phyloP scores from a whole-genome alignment of 2,329 filamentous ascomycete species.

The Boeremia lycopersici region DNA sequence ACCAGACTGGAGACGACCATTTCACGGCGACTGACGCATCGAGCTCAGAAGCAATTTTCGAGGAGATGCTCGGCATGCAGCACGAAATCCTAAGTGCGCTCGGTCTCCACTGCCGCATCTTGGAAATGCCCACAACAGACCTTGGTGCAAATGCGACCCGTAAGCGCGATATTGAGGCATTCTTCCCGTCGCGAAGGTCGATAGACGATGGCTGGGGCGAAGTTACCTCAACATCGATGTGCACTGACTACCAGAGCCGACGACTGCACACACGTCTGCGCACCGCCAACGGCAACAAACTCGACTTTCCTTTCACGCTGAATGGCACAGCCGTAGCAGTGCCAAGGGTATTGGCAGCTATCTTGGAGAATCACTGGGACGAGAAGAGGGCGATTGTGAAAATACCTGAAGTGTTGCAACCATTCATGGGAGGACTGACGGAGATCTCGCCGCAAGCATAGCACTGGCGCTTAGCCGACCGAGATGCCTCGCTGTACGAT shows the following conservation, averaged over 20 bases:
- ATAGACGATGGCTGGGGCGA: constrained; percentile 84
- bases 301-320: constrained; percentile 83
- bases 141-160: constrained; percentile 85
- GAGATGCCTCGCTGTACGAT: not conserved
- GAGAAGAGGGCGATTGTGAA: constrained; percentile 68
- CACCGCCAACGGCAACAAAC: constrained; percentile 54
- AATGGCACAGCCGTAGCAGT: constrained; percentile 95
- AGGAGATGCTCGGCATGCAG: constrained; percentile 87
- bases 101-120: constrained; percentile 81
- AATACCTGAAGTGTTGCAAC: constrained; percentile 78
- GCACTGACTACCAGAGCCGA: constrained; percentile 91
- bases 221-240: constrained; percentile 87
- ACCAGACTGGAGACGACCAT: constrained; percentile 44
- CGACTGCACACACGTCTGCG: constrained; percentile 78
- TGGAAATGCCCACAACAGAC: constrained; percentile 90
- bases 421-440: constrained; percentile 73
- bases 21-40: constrained; percentile 40
- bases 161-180: constrained; percentile 93
- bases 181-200: constrained; percentile 79
- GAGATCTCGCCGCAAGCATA: constrained; percentile 38
- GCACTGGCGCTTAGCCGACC: not conserved
- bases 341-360: constrained; percentile 83
- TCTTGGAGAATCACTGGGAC: constrained; percentile 91
- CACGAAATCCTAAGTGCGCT: constrained; percentile 79
- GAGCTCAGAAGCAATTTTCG: constrained; percentile 67